Percentiles rank a stretch among this genome's conserved stretches.
These are phyloP conservation scores for Nemophila menziesii DNA, from an alignment of 257 asterid species.

Conservation along the genomic window DNA sequence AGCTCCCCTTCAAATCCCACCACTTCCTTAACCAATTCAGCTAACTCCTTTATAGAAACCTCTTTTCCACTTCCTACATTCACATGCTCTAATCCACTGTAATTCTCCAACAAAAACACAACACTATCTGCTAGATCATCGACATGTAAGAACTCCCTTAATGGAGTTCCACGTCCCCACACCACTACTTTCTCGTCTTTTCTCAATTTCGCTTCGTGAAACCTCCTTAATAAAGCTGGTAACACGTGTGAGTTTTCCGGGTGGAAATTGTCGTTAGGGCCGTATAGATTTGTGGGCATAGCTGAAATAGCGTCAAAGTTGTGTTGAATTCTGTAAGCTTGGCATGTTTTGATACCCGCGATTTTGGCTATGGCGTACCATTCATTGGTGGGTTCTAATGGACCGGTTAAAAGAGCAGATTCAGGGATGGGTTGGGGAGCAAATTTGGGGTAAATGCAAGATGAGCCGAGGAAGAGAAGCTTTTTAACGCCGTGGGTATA, in stretches of 20 bases:
- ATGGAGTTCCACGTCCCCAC: conserved; percentile 87
- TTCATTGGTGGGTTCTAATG: conserved; percentile 81
- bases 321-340: conserved; percentile 64
- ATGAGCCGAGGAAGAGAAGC: conserved; percentile 76
- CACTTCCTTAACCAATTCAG: conserved; percentile 73
- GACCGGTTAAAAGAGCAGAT: conserved; percentile 60
- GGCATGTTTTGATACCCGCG: conserved; percentile 84
- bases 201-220: conserved; percentile 61
- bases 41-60: conserved; percentile 72
- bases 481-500: conserved; percentile 37
- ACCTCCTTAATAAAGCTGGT: conserved; percentile 72
- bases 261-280: conserved; percentile 75
- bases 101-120: conserved; percentile 57
- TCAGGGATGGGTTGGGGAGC: conserved; percentile 96
- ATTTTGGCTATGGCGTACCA: conserved; percentile 91
- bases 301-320: conserved; percentile 74
- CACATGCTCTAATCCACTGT: conserved; percentile 71
- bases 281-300: conserved; percentile 80
- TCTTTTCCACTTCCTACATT: conserved; percentile 94
- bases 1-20: conserved; percentile 80
- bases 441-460: conserved; percentile 93
- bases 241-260: conserved; percentile 90
- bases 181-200: conserved; percentile 55
- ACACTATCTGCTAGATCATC: conserved; percentile 85
- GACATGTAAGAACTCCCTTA: conserved; percentile 84